Evolutionary conservation across 441 rosid species (phyloP), one percentile per base, ranked within the genome.

Genomic region (Viola pubescens): DNA sequence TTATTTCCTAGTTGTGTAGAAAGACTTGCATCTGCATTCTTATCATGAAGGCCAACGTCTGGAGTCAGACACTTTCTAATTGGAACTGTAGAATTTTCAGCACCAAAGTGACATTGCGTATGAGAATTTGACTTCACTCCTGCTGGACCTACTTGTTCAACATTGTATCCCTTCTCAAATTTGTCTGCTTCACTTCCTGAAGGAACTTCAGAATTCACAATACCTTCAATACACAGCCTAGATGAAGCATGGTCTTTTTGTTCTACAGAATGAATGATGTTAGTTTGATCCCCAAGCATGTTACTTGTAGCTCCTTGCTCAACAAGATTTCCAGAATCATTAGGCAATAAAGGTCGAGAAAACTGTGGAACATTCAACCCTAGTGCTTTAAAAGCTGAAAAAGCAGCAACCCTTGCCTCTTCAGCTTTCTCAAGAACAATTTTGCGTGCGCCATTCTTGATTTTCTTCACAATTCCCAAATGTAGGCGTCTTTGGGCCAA

Each of bases 341-440:
- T 74, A 47, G 73, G 41, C n/a, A 73, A 61, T 56, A 72, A 58
- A 48, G 90, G 84, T 49, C 51, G 79, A 58, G 95, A 78, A 69
- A 88, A 72, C 61, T 79, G 91, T 19, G 86, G 79, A 54, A 91
- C 76, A 73, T 75, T 75, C 50, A 88, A 70, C 53, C 99, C 98
- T 60, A 94, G 95, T 58, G 99, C 82, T 72, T 85, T 88, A 68
- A 87, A 91, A 67, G 95, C 87, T 54, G 92, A 82, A 72, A 94
- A 88, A 70, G 98, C 99, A 77, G 88, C 88, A 65, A 77, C 65
- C 74, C 94, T 81, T 46, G 98, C 99, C 74, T 91, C 99, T 87
- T 94, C 98, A 37, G 98, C 98, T 80, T 94, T 88, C 69, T 88
- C 97, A 69, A 91, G 86, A 66, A 94, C 99, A 77, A 94, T 87